Conservation (phyloP, 306 rosid species). For the Pterocarpus macrocarpus region DNA sequence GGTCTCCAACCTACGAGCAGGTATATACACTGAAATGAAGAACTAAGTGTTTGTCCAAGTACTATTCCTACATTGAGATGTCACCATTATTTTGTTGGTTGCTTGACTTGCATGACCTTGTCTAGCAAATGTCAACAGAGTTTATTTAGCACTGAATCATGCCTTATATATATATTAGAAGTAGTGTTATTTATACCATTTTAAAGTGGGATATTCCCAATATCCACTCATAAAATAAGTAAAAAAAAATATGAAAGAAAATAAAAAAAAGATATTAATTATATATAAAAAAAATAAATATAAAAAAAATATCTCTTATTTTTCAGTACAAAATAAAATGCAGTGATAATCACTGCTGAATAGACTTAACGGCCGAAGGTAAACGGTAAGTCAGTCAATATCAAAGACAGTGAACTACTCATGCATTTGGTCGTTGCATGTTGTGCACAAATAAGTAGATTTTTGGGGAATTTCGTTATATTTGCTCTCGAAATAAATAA, state of each 20-base stretch:
- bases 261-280: too few species aligned
- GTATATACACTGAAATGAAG: too few species aligned
- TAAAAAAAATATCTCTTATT: not conserved
- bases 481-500: too few species aligned
- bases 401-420: not conserved
- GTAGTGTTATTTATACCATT: too few species aligned
- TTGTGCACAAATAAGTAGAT: constrained; percentile 2
- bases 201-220: too few species aligned
- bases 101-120: not conserved
- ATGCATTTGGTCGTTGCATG: not conserved
- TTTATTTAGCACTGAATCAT: too few species aligned
- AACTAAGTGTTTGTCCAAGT: constrained; percentile 36
- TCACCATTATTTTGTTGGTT: not conserved
- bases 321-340: constrained; percentile 29
- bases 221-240: too few species aligned
- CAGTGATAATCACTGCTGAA: not conserved
- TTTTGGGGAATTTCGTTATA: not conserved
- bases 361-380: not conserved
- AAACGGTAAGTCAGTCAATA: constrained; percentile 21
- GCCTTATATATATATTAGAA: too few species aligned
- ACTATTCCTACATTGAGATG: constrained; percentile 18
- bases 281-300: too few species aligned
- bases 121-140: not conserved
- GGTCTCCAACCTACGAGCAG: too few species aligned
- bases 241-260: too few species aligned